A percentile compares a stretch with the other conserved stretches of the same genome.
Evolutionary conservation across 148 eudicot genomes (phyloP).

Genomic region (Diospyros lotus): DNA sequence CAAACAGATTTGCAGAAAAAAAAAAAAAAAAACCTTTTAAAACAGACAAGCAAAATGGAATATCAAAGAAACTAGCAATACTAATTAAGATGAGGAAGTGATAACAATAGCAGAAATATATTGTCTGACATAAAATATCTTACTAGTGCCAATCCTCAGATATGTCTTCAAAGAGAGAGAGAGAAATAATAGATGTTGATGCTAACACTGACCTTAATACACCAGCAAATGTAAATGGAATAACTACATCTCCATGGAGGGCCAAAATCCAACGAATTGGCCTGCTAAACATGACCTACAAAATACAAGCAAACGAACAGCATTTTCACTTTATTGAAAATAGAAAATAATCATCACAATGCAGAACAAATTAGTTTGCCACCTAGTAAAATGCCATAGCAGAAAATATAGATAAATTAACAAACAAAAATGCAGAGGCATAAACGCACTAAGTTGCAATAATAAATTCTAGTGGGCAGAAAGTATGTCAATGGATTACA

Average conservation of each 20-base stretch:
- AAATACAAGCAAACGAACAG: slow-evolving; percentile 1
- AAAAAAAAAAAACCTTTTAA: not conserved
- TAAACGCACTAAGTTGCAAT: not conserved
- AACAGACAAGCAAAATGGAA: not conserved
- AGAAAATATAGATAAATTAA: not conserved
- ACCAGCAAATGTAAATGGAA: slow-evolving; percentile 86
- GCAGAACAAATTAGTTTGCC: not conserved
- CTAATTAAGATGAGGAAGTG: no score
- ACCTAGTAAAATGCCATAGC: not conserved
- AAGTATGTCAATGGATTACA: not conserved
- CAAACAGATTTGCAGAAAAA: no score
- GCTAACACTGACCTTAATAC: slow-evolving; percentile 56
- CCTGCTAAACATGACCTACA: slow-evolving; percentile 81
- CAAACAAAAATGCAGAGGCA: not conserved
- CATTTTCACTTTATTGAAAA: not conserved
- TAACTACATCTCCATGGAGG: slow-evolving; percentile 74
- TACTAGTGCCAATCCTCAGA: not conserved
- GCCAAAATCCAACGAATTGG: slow-evolving; percentile 98
- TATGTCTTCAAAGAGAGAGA: not conserved
- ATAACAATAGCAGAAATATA: no score
- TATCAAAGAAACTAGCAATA: not conserved
- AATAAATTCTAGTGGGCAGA: not conserved
- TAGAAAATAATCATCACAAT: not conserved
- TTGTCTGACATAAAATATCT: not conserved
- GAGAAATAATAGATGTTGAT: not conserved